A percentile compares a stretch with the other conserved stretches of the same genome.
phyloP scores from a whole-genome alignment of 257 asterid genomes.

The Leptodermis oblonga region DNA sequence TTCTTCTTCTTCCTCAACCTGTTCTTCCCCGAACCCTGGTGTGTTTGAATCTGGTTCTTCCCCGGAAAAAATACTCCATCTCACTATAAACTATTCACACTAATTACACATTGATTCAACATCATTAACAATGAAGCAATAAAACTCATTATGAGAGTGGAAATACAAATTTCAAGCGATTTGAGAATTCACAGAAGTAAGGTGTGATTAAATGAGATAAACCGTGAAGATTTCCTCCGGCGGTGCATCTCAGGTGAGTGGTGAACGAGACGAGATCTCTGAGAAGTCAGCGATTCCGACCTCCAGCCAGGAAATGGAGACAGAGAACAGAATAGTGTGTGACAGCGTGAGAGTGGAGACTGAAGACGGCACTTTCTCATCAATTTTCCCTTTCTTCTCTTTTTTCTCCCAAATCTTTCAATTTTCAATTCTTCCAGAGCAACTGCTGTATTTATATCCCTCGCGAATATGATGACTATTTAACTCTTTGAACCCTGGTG shows the following conservation, averaged over 20 bases:
- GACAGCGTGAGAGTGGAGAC: not conserved
- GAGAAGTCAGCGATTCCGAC: not conserved
- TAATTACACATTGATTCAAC: not conserved
- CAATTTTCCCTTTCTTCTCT: not conserved
- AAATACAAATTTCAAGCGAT: not conserved
- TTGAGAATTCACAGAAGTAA: not conserved
- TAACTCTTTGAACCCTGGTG: too few relatives aligned
- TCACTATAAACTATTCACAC: not conserved
- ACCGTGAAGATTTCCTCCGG: conserved; percentile 1
- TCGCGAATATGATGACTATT: too few relatives aligned
- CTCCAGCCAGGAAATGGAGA: not conserved
- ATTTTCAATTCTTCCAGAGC: too few relatives aligned
- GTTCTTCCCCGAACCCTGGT: too few relatives aligned
- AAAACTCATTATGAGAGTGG: not conserved
- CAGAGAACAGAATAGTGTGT: conserved; percentile 1
- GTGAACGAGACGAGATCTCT: not conserved
- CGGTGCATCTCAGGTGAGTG: conserved; percentile 6
- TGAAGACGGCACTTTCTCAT: not conserved
- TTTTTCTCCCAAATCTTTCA: not conserved
- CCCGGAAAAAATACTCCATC: not conserved
- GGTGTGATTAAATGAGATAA: not conserved
- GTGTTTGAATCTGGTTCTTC: too few relatives aligned
- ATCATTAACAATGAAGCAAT: not conserved
- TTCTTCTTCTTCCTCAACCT: too few relatives aligned
- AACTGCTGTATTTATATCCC: too few relatives aligned